These are phyloP conservation scores for Ballota nigra DNA, from an alignment of 257 asterid species.

Conservation along the genomic window DNA sequence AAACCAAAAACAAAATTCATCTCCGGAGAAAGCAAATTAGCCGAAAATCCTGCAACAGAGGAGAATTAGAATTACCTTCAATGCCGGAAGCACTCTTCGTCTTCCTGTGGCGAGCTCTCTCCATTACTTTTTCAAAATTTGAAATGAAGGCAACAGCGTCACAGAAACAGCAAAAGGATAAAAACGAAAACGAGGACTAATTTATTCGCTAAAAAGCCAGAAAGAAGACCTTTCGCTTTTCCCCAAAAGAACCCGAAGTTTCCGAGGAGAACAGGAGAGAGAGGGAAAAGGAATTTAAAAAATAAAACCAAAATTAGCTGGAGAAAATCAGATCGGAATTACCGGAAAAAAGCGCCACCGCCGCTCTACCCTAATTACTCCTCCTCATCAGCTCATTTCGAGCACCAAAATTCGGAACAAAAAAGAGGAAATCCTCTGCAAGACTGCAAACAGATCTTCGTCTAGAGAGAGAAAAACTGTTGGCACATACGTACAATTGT, in stretches of 20 bases:
- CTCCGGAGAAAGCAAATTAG: background rate
- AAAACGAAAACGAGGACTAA: background rate
- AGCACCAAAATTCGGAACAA: constrained; percentile 21
- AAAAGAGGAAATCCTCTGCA: background rate
- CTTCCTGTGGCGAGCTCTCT: constrained; percentile 79
- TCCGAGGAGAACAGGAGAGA: constrained; percentile 22
- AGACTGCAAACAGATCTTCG: constrained; percentile 17
- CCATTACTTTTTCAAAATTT: constrained; percentile 53
- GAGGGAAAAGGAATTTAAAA: background rate
- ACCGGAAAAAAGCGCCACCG: constrained; percentile 51
- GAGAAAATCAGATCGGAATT: constrained; percentile 51
- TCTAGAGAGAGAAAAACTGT: constrained; percentile 25
- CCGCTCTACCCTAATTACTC: constrained; percentile 30
- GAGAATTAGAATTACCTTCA: constrained; percentile 52
- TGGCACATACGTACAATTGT: background rate
- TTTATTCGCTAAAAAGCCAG: constrained; percentile 8
- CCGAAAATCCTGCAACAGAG: constrained; percentile 9
- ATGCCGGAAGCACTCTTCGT: constrained; percentile 65
- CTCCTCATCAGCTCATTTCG: constrained; percentile 40
- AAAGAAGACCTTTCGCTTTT: constrained; percentile 24
- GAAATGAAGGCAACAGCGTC: constrained; percentile 29
- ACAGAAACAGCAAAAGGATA: constrained; percentile 23
- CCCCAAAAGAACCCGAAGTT: constrained; percentile 28
- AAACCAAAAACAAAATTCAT: background rate
- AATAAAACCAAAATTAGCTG: background rate